Percentiles rank a stretch among this genome's conserved stretches.
Evolutionary conservation across 805 yeast genomes (phyloP).

Genomic region (Huiozyma naganishii): DNA sequence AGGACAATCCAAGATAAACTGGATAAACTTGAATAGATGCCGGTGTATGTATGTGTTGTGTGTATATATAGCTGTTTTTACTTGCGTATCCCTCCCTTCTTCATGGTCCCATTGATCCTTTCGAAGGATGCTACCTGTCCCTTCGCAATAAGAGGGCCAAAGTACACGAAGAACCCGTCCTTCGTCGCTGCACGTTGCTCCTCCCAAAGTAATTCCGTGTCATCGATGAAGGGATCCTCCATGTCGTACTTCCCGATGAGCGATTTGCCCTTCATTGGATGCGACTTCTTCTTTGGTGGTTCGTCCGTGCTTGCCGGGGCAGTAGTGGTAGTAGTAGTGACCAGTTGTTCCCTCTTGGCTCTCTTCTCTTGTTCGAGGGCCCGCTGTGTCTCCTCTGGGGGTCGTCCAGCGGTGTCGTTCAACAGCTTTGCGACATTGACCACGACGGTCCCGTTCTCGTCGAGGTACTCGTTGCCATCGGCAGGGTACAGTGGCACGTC

Average conservation of each 20-base stretch:
- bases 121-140: slow-evolving; percentile 38
- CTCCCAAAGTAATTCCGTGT: slow-evolving; percentile 83
- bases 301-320: slow-evolving; percentile 9
- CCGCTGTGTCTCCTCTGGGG: slow-evolving; percentile 6
- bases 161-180: slow-evolving; percentile 91
- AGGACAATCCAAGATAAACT: too few relatives aligned
- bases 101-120: slow-evolving; percentile 11
- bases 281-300: slow-evolving; percentile 22
- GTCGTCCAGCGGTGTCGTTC: background rate
- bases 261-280: slow-evolving; percentile 45
- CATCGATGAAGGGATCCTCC: slow-evolving; percentile 94
- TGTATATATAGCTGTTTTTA: too few relatives aligned
- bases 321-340: background rate
- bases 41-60: too few relatives aligned
- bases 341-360: slow-evolving; percentile 8
- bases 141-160: slow-evolving; percentile 78
- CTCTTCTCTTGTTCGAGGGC: background rate
- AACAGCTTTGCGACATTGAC: slow-evolving; percentile 19
- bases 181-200: slow-evolving; percentile 86
- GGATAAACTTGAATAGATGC: too few relatives aligned
- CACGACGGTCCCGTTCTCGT: slow-evolving; percentile 28
- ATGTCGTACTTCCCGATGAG: slow-evolving; percentile 85
- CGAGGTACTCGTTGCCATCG: slow-evolving; percentile 20
- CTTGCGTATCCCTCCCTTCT: too few relatives aligned
- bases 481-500: slow-evolving; percentile 24